Evolutionary conservation across 2,329 filamentous ascomycete genomes (phyloP).

Genomic region (Diplodia sapinea): DNA sequence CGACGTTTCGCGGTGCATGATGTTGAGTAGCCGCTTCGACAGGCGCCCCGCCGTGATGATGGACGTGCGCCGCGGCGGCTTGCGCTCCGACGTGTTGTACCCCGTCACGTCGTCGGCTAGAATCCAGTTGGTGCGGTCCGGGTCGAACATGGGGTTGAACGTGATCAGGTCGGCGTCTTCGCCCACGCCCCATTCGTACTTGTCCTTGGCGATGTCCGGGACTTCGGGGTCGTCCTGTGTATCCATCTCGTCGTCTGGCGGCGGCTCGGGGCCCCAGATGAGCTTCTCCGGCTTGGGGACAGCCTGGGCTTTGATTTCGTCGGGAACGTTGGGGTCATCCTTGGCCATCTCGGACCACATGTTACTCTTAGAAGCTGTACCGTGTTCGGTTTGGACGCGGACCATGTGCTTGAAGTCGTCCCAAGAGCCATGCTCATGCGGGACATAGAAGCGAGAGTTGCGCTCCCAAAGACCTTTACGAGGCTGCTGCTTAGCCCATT

Average conservation of each 20-base stretch:
- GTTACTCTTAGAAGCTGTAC: constrained; percentile 54
- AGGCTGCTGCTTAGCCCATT: constrained; percentile 71
- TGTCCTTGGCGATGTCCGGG: constrained; percentile 62
- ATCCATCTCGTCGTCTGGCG: constrained; percentile 55
- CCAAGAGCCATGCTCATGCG: constrained; percentile 71
- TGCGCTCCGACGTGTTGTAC: constrained; percentile 61
- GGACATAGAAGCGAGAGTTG: constrained; percentile 77
- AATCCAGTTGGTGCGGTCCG: constrained; percentile 73
- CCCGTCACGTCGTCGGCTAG: constrained; percentile 73
- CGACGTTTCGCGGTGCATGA: constrained; percentile 78
- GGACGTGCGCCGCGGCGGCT: constrained; percentile 70
- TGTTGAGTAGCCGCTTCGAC: constrained; percentile 67
- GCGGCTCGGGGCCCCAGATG: constrained; percentile 56
- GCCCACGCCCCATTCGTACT: constrained; percentile 68
- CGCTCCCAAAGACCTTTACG: constrained; percentile 79
- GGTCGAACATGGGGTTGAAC: constrained; percentile 77
- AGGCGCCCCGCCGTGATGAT: constrained; percentile 75
- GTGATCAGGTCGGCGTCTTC: constrained; percentile 79
- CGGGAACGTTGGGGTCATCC: constrained; percentile 51
- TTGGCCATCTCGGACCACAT: constrained; percentile 49
- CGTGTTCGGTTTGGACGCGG: constrained; percentile 64
- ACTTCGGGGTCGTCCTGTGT: constrained; percentile 60
- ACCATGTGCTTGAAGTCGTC: constrained; percentile 73
- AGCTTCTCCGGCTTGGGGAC: constrained; percentile 48
- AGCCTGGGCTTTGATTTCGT: constrained; percentile 44